phyloP scores from a whole-genome alignment of 2,329 filamentous ascomycete species.

The Aspergillus udagawae region DNA sequence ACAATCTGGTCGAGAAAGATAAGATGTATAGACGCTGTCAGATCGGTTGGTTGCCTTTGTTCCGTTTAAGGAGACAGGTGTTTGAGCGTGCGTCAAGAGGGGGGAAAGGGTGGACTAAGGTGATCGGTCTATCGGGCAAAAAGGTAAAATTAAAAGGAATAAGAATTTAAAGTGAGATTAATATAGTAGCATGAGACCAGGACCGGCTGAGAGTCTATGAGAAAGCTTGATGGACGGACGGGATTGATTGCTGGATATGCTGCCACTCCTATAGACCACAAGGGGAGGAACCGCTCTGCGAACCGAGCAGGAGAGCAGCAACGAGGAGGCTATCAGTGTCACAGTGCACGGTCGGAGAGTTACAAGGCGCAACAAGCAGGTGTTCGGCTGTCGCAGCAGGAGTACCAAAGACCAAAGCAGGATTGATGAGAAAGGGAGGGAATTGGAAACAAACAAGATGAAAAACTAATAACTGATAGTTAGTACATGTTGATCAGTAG shows the following conservation, averaged over 20 bases:
- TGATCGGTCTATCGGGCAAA: constrained; percentile 8
- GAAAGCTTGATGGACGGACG: not conserved
- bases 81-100: constrained; percentile 3
- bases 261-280: not conserved
- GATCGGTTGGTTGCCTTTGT: not conserved
- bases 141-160: constrained; percentile 9
- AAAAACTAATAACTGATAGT: constrained; percentile 2
- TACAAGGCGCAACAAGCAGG: not conserved
- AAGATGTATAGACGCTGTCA: constrained; percentile 2
- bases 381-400: constrained; percentile 3
- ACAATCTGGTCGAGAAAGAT: not conserved
- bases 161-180: not conserved
- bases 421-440: constrained; percentile 1
- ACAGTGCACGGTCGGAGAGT: not conserved
- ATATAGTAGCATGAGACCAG: constrained; percentile 18
- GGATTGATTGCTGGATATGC: not conserved
- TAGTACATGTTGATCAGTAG: constrained; percentile 8
- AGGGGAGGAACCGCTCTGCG: not conserved
- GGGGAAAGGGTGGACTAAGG: constrained; percentile 6
- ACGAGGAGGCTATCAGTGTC: not conserved
- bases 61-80: constrained; percentile 2
- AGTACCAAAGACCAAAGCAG: not conserved
- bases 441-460: not conserved
- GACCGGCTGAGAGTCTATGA: constrained; percentile 26
- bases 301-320: not conserved